phyloP scores from a whole-genome alignment of 306 rosid species.

The Coriaria nepalensis region DNA sequence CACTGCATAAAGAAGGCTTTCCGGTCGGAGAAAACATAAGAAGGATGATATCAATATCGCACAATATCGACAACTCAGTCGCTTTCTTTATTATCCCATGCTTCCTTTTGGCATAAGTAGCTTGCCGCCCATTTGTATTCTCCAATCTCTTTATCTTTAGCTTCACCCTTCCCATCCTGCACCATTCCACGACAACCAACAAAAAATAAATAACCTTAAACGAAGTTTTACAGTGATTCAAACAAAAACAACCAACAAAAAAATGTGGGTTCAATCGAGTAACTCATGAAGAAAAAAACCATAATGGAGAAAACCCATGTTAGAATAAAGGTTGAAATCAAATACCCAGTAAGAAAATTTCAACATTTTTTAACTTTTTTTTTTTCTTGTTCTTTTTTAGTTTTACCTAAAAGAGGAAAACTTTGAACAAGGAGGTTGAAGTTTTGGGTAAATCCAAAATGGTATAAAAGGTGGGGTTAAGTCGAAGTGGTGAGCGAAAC shows the following conservation, averaged over 20 bases:
- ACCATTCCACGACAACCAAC: slow-evolving; percentile 5
- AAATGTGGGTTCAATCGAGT: too few relatives aligned
- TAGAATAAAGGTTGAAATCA: too few relatives aligned
- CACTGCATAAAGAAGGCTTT: slow-evolving; percentile 67
- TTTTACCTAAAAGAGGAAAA: slow-evolving; percentile 24
- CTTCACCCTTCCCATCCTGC: slow-evolving; percentile 91
- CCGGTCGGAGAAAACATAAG: slow-evolving; percentile 94
- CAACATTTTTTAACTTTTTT: too few relatives aligned
- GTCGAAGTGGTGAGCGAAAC: too few relatives aligned
- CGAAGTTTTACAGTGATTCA: too few relatives aligned
- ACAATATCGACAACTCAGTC: slow-evolving; percentile 62
- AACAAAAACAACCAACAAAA: too few relatives aligned
- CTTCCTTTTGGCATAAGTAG: slow-evolving; percentile 77
- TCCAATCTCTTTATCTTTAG: slow-evolving; percentile 76
- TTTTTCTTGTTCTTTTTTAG: too few relatives aligned
- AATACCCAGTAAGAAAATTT: too few relatives aligned
- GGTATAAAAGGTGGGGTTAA: too few relatives aligned
- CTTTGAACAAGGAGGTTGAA: slow-evolving; percentile 7
- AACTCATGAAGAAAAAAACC: too few relatives aligned
- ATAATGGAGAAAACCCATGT: too few relatives aligned
- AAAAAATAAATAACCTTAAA: slow-evolving; percentile 1
- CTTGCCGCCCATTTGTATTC: slow-evolving; percentile 65
- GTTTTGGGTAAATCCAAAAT: too few relatives aligned
- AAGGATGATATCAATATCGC: slow-evolving; percentile 80
- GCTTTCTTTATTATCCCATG: slow-evolving; percentile 80